Conservation (phyloP, 2,329 filamentous ascomycete genomes). For the Chrysoporthe cubensis region DNA sequence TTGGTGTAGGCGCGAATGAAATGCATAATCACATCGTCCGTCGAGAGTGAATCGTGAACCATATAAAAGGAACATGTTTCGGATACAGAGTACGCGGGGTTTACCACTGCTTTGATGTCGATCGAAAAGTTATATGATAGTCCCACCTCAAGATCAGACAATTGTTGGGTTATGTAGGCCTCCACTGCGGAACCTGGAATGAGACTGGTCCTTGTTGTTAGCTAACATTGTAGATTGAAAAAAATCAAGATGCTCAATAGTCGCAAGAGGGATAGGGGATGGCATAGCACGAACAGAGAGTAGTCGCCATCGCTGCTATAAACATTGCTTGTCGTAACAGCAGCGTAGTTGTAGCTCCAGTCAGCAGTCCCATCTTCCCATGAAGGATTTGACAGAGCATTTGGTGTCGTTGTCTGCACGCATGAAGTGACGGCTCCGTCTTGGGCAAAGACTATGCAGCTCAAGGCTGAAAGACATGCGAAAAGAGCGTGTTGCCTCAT, state of each 20-base stretch:
- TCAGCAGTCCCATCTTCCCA: slow-evolving; percentile 3
- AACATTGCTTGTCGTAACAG: background rate
- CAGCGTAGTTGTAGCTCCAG: background rate
- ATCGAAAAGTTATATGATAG: background rate
- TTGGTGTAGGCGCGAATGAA: background rate
- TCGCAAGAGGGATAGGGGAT: background rate
- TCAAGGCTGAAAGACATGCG: background rate
- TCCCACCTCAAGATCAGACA: background rate
- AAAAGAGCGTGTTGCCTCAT: background rate
- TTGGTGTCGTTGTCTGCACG: background rate
- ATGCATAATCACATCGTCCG: background rate
- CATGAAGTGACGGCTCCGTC: background rate
- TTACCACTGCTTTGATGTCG: background rate
- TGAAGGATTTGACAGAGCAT: slow-evolving; percentile 7
- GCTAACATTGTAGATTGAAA: background rate
- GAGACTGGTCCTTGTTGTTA: background rate
- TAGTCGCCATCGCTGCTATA: background rate
- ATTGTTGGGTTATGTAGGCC: background rate
- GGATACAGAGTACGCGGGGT: background rate
- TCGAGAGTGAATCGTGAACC: background rate
- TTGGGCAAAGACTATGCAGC: background rate
- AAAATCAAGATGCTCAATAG: background rate
- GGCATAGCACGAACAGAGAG: background rate
- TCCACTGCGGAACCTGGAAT: too few relatives aligned
- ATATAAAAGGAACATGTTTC: background rate